Conservation (phyloP, 805 yeast genomes). For the Peterozyma toletana region DNA sequence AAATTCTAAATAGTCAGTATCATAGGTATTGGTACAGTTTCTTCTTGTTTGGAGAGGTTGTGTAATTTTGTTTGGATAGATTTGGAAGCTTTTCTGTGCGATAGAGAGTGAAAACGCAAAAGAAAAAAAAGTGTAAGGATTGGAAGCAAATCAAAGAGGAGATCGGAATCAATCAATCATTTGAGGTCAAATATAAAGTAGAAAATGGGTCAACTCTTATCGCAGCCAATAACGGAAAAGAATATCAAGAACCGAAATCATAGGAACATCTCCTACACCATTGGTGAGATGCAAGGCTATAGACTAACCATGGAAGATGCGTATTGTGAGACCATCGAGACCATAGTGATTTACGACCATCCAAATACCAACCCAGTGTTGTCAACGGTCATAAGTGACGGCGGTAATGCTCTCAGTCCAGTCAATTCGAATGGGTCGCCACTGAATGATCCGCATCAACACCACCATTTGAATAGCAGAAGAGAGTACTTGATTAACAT, state of each 20-base stretch:
- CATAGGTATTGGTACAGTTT: no score
- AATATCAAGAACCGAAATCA: constrained; percentile 37
- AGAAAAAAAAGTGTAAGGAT: not conserved
- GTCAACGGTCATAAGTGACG: not conserved
- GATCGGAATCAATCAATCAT: constrained; percentile 10
- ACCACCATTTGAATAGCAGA: constrained; percentile 3
- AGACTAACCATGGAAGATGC: constrained; percentile 74
- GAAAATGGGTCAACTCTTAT: constrained; percentile 65
- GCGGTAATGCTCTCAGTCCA: not conserved
- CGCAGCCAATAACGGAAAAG: constrained; percentile 71
- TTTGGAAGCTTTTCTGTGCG: no score
- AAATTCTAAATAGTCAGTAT: no score
- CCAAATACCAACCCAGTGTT: not conserved
- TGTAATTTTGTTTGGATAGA: no score
- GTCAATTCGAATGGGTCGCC: not conserved
- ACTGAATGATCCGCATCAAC: not conserved
- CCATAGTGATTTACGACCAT: not conserved
- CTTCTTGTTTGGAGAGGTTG: no score
- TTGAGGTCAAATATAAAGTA: not conserved
- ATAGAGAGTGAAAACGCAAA: not conserved
- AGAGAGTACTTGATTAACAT: constrained; percentile 24
- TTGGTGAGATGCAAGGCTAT: constrained; percentile 78
- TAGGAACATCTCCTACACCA: constrained; percentile 44
- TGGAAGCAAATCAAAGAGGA: not conserved
- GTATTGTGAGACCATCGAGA: constrained; percentile 31